Evolutionary conservation across 1,139 yeast species (phyloP), one percentile per base, ranked within the genome.

Genomic region (Candida albicans): DNA sequence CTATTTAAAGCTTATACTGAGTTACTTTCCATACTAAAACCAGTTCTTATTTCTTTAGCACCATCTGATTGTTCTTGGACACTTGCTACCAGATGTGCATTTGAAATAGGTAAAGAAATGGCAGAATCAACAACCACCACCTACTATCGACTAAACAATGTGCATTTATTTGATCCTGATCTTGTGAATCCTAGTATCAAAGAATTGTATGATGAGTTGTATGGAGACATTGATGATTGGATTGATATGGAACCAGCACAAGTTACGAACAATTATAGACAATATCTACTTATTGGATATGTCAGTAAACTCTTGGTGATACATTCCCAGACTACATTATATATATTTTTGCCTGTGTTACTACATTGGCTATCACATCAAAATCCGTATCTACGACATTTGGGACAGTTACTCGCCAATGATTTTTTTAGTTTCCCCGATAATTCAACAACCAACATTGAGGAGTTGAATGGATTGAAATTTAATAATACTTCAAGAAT

Each of bases 191-290:
- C 37, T 1, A 52, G 56, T 8, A 52, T 65, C 6, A 53, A 54
- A 39, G 42, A 49, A 29, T 56, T 57, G 41, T 56, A 57, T 33
- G 50, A 54, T 6, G 53, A 53, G 9, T 53, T 70, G 11, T 50
- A 59, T 11, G 67, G 68, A 35, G 74, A 69, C 42, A 62, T 71
- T 3, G 75, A 70, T 41, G 58, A 53, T n/a, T 71, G 75, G 75
- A 37, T 37, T 15, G 62, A 56, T 27, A 49, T 65, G 52, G 69
- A 68, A 35, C 73, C 74, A 0, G 37, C 39, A 10, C 40, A 52
- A 12, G 48, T 69, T 7, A 53, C 56, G 4, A 40, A 42, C 7
- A 35, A 48, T 0, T 58, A 67, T 45, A 58, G 62, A 26, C 42
- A 46, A 13, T 62, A 61, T 26, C 44, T 70, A 5, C 46, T 70